phyloP scores from a whole-genome alignment of 192 early-diverging fungal species.

The Dimargaris cristalligena region DNA sequence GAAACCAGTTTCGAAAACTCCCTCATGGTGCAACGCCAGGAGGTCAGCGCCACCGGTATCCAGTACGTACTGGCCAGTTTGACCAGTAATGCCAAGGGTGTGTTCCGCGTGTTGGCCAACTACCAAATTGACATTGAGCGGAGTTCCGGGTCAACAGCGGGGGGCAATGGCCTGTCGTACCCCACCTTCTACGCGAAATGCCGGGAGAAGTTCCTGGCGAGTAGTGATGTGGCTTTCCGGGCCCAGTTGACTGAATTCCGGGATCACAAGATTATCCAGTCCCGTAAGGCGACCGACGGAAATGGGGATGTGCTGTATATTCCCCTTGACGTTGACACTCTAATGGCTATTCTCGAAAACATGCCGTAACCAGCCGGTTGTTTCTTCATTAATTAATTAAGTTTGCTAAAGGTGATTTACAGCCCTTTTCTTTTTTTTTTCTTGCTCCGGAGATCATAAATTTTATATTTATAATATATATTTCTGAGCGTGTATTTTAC shows the following conservation, averaged over 20 bases:
- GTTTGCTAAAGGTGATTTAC: not conserved
- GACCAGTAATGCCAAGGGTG: conserved; percentile 65
- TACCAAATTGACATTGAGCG: conserved; percentile 44
- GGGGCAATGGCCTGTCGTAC: conserved; percentile 40
- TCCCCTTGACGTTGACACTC: conserved; percentile 43
- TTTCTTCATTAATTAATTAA: not conserved
- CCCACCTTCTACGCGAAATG: conserved; percentile 49
- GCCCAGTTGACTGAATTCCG: conserved; percentile 86
- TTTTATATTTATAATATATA: no score
- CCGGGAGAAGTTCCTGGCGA: conserved; percentile 67
- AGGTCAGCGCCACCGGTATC: conserved; percentile 48
- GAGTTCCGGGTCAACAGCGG: conserved; percentile 16
- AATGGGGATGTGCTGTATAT: conserved; percentile 55
- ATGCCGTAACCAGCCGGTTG: conserved; percentile 20
- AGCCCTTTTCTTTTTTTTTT: not conserved
- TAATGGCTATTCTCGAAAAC: conserved; percentile 49
- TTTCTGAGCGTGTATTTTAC: no score
- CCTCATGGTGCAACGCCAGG: conserved; percentile 29
- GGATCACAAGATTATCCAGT: conserved; percentile 75
- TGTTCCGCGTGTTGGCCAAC: conserved; percentile 75
- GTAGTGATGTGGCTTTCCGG: conserved; percentile 66
- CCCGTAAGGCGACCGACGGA: conserved; percentile 37
- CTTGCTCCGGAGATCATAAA: no score
- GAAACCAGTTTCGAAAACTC: conserved; percentile 79
- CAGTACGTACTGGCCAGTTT: conserved; percentile 66